Evolutionary conservation across 805 yeast genomes (phyloP).

Genomic region (Jamesozyma spencerorum): DNA sequence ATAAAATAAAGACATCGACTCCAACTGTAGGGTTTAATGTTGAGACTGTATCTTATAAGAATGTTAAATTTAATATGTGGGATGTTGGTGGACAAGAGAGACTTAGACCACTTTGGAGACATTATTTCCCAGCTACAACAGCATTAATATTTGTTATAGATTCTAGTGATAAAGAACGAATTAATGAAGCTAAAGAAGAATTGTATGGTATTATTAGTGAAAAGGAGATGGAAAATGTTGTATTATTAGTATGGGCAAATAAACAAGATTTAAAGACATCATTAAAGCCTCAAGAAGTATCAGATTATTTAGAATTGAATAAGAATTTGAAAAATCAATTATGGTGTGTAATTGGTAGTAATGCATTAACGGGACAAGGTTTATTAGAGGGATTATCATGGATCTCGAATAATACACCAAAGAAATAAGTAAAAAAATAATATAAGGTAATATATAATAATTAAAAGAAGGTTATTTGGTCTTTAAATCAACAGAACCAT

Average conservation of each 20-base stretch:
- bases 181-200: slow-evolving; percentile 72
- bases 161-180: slow-evolving; percentile 59
- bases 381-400: slow-evolving; percentile 80
- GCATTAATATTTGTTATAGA: slow-evolving; percentile 89
- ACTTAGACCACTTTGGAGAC: slow-evolving; percentile 89
- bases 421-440: slow-evolving; percentile 7
- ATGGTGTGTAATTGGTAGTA: slow-evolving; percentile 88
- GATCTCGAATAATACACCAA: slow-evolving; percentile 55
- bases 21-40: slow-evolving; percentile 94
- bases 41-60: slow-evolving; percentile 74
- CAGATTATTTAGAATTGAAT: slow-evolving; percentile 59
- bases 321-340: slow-evolving; percentile 53
- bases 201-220: slow-evolving; percentile 70
- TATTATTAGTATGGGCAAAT: slow-evolving; percentile 78
- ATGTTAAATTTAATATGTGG: slow-evolving; percentile 82
- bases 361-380: slow-evolving; percentile 86
- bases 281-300: slow-evolving; percentile 69
- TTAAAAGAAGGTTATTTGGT: slow-evolving; percentile 13
- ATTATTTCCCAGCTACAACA: slow-evolving; percentile 86
- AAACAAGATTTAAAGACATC: slow-evolving; percentile 73
- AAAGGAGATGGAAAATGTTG: slow-evolving; percentile 72
- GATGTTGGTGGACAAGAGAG: slow-evolving; percentile 95
- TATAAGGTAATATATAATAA: neutral
- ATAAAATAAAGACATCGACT: slow-evolving; percentile 67
- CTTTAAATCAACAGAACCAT: slow-evolving; percentile 46